Evolutionary conservation across 441 rosid genomes (phyloP), one percentile per base, ranked within the genome.

Genomic region (Kokia cookei): DNA sequence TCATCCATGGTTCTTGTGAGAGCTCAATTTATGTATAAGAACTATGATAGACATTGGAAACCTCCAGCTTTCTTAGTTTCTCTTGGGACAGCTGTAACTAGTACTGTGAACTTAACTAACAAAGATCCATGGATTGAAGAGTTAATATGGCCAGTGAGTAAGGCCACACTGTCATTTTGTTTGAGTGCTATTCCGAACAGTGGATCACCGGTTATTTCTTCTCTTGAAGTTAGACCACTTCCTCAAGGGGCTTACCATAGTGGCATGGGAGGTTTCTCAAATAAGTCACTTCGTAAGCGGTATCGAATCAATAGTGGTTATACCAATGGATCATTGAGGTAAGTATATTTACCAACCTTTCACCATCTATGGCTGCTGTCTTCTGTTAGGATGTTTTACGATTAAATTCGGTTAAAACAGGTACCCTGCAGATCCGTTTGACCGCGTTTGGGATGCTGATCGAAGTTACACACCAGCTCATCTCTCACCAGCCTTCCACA

Each of bases 121-220:
- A 84, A 83, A 27, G 97, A 92, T 87, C 97, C 97, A 5, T 87
- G 99, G 94, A 88, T 50, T 4, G 97, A 93, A 78, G 99, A 94
- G 78, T 83, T 90, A 70, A 63, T 93, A 47, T 89, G 90, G 96
- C 89, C 89, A 0, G 83, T 78, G 45, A 72, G 67, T 55, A 83
- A 87, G 60, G 96, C 89, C 32, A 76, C 78, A 7, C 65, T 88
- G 75, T 74, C 82, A 2, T 84, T 94, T 61, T 94, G 98, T 75
- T 85, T 91, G 76, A 83, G 65, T 19, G 65, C 82, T 17, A 81
- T 86, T 72, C 85, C 84, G 2, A 77, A 81, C 1, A 83, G 87
- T 51, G 93, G 98, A 32, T 78, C 75, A 73, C 99, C 99, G 0
- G 89, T 93, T 58, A 93, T 94, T 81, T 88, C 98, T 60, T 86